Percentiles rank a stretch among this genome's conserved stretches.
These are phyloP conservation scores for Amyloporia xantha DNA, from an alignment of 768 basidiomycete genomes.

Conservation along the genomic window DNA sequence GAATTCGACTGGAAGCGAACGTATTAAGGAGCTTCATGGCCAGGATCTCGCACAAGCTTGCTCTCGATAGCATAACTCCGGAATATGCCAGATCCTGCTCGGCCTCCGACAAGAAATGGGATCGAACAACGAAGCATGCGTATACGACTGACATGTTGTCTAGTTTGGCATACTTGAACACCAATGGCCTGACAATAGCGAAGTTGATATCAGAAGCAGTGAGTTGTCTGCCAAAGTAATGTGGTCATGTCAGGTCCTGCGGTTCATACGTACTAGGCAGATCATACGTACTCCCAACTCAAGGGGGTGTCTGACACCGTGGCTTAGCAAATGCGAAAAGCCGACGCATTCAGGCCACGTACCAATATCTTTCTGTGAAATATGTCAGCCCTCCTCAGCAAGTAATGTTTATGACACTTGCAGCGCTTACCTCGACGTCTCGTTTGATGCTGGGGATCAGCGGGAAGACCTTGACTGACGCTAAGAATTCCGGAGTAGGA, in stretches of 20 bases:
- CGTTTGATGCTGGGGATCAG: constrained; percentile 66
- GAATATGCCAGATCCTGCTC: constrained; percentile 72
- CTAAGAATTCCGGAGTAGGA: constrained; percentile 51
- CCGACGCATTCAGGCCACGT: neutral
- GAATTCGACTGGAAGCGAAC: constrained; percentile 71
- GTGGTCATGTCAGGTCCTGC: neutral
- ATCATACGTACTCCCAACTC: constrained; percentile 67
- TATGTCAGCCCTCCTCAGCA: neutral
- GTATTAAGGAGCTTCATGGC: constrained; percentile 80
- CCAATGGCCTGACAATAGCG: constrained; percentile 68
- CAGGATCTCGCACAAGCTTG: constrained; percentile 80
- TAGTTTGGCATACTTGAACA: constrained; percentile 71
- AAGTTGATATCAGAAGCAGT: constrained; percentile 82
- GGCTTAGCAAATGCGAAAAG: neutral
- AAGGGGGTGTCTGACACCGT: constrained; percentile 54
- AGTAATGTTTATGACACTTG: neutral
- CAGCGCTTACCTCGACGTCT: constrained; percentile 55
- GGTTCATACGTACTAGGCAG: constrained; percentile 7
- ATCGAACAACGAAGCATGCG: constrained; percentile 69
- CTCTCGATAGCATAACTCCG: constrained; percentile 62
- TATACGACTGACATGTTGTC: constrained; percentile 72
- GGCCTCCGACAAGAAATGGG: constrained; percentile 68
- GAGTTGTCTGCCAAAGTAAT: constrained; percentile 47
- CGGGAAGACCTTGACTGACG: constrained; percentile 72
- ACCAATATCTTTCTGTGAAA: constrained; percentile 24